phyloP scores from a whole-genome alignment of 805 yeast species.

The Cyberlindnera xylosilytica region DNA sequence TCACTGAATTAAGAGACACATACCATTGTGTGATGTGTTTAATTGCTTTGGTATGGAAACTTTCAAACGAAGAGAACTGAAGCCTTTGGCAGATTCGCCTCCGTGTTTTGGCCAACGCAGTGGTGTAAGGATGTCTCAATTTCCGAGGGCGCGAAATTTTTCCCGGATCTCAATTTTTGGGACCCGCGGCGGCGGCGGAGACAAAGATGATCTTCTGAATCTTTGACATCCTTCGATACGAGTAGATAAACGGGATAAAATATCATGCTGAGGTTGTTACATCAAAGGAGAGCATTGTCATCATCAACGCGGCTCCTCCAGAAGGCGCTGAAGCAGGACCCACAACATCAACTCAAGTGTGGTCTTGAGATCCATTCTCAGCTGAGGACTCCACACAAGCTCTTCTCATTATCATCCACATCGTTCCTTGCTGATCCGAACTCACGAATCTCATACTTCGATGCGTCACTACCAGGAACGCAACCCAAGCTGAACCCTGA shows the following conservation, averaged over 20 bases:
- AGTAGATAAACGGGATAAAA: background rate
- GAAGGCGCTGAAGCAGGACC: conserved; percentile 5
- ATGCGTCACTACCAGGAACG: conserved; percentile 88
- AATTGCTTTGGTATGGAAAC: no score
- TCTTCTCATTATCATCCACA: conserved; percentile 64
- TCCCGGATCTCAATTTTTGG: no score
- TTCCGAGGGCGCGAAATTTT: no score
- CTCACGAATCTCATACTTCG: conserved; percentile 69
- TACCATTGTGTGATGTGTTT: no score
- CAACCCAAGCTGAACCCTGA: conserved; percentile 80
- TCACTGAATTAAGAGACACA: no score
- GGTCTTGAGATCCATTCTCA: conserved; percentile 96
- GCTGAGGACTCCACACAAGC: conserved; percentile 65
- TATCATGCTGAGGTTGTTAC: background rate
- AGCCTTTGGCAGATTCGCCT: no score
- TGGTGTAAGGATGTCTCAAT: no score
- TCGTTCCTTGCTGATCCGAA: conserved; percentile 59
- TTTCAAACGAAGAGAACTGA: no score
- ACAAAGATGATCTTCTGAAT: no score
- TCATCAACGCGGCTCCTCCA: background rate
- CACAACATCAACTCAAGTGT: conserved; percentile 53
- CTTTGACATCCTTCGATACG: no score
- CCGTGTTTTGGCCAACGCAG: no score
- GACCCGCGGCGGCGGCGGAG: no score
- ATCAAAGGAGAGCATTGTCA: background rate